Conservation (phyloP, 192 early-diverging fungal species). For the Chytriomyces sp. region DNA sequence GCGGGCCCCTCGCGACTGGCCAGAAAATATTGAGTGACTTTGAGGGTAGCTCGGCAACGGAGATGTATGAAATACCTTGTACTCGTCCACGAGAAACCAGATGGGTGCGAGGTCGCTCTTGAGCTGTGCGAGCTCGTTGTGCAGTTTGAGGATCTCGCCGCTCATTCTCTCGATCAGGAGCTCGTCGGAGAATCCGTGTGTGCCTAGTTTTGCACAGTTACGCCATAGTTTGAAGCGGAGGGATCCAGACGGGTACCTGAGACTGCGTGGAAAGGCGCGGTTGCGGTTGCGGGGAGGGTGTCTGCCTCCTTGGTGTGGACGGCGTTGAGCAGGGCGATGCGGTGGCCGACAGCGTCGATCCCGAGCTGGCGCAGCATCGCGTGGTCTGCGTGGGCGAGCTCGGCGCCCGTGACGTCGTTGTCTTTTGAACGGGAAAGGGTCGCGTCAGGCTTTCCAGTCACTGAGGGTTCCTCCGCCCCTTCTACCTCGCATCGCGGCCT, state of each 20-base stretch:
- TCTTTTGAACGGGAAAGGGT: conserved; percentile 56
- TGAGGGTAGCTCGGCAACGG: neutral
- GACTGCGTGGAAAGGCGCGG: too few relatives aligned
- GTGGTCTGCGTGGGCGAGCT: conserved; percentile 87
- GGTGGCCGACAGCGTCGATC: conserved; percentile 81
- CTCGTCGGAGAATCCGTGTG: too few relatives aligned
- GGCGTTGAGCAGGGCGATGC: conserved; percentile 86
- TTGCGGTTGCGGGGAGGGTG: too few relatives aligned
- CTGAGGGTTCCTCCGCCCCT: neutral
- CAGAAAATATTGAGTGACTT: neutral
- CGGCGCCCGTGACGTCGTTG: conserved; percentile 86
- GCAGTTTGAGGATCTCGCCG: conserved; percentile 22
- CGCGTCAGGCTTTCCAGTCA: neutral
- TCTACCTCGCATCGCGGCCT: conserved; percentile 14
- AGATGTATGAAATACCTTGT: conserved; percentile 23
- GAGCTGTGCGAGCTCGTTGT: conserved; percentile 21
- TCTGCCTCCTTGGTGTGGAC: conserved; percentile 74
- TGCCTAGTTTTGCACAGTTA: too few relatives aligned
- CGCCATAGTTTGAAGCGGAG: too few relatives aligned
- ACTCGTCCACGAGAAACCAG: conserved; percentile 42
- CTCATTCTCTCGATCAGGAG: conserved; percentile 50
- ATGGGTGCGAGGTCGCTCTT: conserved; percentile 39
- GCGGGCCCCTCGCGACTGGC: conserved; percentile 1
- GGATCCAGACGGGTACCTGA: too few relatives aligned
- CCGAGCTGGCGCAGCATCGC: conserved; percentile 87